These are phyloP conservation scores for Lathyrus oleraceus DNA, from an alignment of 306 rosid genomes.

Conservation along the genomic window DNA sequence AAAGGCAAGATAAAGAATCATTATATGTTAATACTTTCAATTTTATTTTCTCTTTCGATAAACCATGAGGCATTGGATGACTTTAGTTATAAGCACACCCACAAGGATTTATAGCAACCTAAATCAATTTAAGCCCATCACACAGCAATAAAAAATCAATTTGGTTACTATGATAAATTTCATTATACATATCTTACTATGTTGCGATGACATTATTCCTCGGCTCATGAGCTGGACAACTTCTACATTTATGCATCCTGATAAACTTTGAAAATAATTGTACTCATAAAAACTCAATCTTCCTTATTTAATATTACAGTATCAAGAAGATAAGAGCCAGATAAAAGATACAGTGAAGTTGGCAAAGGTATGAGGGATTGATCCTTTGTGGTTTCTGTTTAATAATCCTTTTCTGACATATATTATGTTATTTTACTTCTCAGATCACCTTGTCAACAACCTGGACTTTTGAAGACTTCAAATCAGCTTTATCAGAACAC, in stretches of 20 bases:
- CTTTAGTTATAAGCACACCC: constrained; percentile 7
- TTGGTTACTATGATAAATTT: constrained; percentile 16
- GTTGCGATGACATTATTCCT: constrained; percentile 11
- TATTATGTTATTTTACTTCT: constrained; percentile 31
- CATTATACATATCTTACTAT: constrained; percentile 7
- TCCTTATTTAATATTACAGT: constrained; percentile 52
- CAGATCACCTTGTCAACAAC: constrained; percentile 62
- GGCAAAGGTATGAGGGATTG: constrained; percentile 66
- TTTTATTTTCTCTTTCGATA: not conserved
- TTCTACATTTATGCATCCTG: constrained; percentile 27
- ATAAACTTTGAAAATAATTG: constrained; percentile 12
- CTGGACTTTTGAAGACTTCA: constrained; percentile 73
- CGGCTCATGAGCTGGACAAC: constrained; percentile 10
- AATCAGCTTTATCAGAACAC: constrained; percentile 56
- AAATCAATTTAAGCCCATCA: not conserved
- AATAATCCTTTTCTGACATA: constrained; percentile 27
- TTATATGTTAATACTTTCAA: constrained; percentile 23
- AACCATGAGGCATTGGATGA: constrained; percentile 4
- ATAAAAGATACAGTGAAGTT: constrained; percentile 79
- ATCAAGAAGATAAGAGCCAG: constrained; percentile 69
- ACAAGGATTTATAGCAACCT: constrained; percentile 3
- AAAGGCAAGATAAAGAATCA: not conserved
- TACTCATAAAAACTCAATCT: constrained; percentile 30
- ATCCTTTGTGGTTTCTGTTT: constrained; percentile 31
- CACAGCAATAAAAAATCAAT: not conserved